Conservation (phyloP, 1,139 yeast genomes). For the Saccharomyces uvarum region DNA sequence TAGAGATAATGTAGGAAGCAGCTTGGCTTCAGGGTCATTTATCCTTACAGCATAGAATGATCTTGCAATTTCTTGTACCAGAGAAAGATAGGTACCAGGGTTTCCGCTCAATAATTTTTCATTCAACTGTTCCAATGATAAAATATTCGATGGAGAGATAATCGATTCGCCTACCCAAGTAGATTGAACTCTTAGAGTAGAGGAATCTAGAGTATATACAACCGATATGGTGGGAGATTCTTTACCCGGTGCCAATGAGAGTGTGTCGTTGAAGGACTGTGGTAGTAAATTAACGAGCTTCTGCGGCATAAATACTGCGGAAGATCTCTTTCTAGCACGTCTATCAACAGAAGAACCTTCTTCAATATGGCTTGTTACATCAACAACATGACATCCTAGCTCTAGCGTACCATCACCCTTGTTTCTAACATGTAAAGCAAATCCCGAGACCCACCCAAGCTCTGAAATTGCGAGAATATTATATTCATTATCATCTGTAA, state of each 20-base stretch:
- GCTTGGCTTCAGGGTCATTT: constrained; percentile 42
- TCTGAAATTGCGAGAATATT: constrained; percentile 59
- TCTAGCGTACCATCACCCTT: constrained; percentile 49
- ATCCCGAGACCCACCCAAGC: constrained; percentile 53
- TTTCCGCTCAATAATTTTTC: constrained; percentile 32
- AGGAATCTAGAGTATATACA: constrained; percentile 70
- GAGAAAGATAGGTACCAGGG: constrained; percentile 22
- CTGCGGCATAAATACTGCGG: constrained; percentile 87
- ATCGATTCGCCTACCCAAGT: constrained; percentile 72
- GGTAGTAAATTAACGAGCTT: constrained; percentile 66
- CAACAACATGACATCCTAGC: constrained; percentile 62
- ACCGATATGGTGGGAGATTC: constrained; percentile 69
- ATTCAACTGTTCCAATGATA: constrained; percentile 19
- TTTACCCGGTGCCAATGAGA: constrained; percentile 58
- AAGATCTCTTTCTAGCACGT: constrained; percentile 83
- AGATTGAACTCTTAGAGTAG: constrained; percentile 65
- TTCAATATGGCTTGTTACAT: constrained; percentile 62
- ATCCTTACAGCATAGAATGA: constrained; percentile 70
- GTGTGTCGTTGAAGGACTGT: constrained; percentile 46
- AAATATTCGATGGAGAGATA: constrained; percentile 49
- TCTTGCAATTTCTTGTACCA: constrained; percentile 36
- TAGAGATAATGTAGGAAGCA: constrained; percentile 54
- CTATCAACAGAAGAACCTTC: constrained; percentile 75
- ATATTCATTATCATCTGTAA: constrained; percentile 44
- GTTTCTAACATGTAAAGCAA: constrained; percentile 68